phyloP scores from a whole-genome alignment of 805 yeast species.

The Saccharomycopsis sp. region DNA sequence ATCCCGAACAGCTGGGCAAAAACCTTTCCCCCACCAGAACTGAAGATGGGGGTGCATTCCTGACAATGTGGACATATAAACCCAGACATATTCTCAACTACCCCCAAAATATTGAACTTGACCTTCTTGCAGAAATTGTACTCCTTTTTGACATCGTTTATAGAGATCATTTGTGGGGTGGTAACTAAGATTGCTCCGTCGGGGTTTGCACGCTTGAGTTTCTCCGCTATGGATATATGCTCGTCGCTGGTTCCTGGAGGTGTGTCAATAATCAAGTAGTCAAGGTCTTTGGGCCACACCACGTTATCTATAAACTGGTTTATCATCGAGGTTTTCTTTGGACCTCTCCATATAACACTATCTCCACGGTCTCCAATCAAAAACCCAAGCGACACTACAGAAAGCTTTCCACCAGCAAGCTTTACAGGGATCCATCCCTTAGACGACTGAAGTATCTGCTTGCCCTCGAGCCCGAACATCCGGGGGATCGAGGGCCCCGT shows the following conservation, averaged over 20 bases:
- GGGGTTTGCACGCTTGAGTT: conserved; percentile 59
- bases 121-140: conserved; percentile 88
- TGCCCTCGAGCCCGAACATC: conserved; percentile 84
- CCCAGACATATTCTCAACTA: conserved; percentile 95
- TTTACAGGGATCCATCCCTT: conserved; percentile 91
- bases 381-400: conserved; percentile 85
- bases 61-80: conserved; percentile 91
- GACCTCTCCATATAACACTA: conserved; percentile 97
- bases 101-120: conserved; percentile 70
- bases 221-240: conserved; percentile 95
- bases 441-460: conserved; percentile 72
- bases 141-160: conserved; percentile 92
- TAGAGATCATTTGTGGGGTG: conserved; percentile 90
- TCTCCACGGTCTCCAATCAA: conserved; percentile 76
- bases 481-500: conserved; percentile 97
- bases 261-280: conserved; percentile 86
- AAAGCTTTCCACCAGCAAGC: conserved; percentile 39
- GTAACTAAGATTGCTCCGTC: conserved; percentile 95
- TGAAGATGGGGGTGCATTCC: conserved; percentile 87
- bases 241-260: conserved; percentile 99
- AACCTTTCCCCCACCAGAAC: conserved; percentile 83
- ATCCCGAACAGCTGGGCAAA: conserved; percentile 59
- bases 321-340: conserved; percentile 96
- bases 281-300: conserved; percentile 60
- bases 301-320: conserved; percentile 89